Evolutionary conservation across 768 basidiomycete species (phyloP), one percentile per base, ranked within the genome.

Genomic region (Russula vinacea): DNA sequence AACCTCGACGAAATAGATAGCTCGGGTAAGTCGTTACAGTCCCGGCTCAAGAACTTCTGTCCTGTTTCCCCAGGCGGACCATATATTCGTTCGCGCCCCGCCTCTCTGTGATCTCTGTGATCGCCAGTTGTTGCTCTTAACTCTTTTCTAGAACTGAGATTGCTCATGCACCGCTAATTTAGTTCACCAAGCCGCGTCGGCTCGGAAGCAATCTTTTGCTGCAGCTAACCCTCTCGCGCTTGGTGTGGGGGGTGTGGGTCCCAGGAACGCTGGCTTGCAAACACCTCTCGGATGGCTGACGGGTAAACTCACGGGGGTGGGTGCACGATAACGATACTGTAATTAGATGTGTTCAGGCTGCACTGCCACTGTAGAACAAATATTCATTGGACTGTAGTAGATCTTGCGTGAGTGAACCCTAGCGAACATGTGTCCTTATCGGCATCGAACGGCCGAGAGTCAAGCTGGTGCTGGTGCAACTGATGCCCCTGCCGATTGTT

Each of bases 141-240:
- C 54, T 56, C 33, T 10, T 44, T 42, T 45, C 29, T 5, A 16
- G 24, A 33, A 51, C 24, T 24, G 29, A 42, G 45, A 56, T 56
- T n/a, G 39, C 22, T 64, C 42, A 60, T 56, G 35, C 37, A 35
- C 33, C 24, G 2, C 61, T 52, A 62, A 58, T 67, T 44, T 71
- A 93, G 91, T 88, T 58, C 87, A 84, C 78, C 78, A 79, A 68
- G 84, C 88, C 29, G 81, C 86, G 55, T 85, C 84, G 68, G 83
- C 85, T 40, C 82, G 92, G 66, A 90, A 85, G 69, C 87, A 90
- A 65, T 91, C 92, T 0, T 92, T 84, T 73, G 76, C 83, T 33
- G 85, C 90, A n/a, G 83, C 92, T 19, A 92, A 94, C 70, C 92
- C 92, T 9, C 81, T 94, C 45, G 84, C 91, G 10, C 74, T 93